Conservation (phyloP, 345 rosid species). For the Hibiscus trionum region DNA sequence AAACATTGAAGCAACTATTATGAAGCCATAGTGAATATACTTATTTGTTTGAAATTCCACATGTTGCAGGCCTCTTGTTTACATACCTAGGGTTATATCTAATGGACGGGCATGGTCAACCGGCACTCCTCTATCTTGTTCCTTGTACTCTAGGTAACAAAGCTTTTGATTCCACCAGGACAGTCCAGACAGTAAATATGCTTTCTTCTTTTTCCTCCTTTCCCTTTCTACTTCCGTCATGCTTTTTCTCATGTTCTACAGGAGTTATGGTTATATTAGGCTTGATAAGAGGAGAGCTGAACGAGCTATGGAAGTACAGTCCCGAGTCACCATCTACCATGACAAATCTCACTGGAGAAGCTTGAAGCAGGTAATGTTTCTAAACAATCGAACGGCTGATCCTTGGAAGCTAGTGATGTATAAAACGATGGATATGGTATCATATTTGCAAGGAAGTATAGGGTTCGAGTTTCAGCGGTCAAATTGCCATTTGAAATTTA, state of each 20-base stretch:
- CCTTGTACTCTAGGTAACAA: slow-evolving; percentile 93
- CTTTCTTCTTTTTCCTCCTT: not conserved
- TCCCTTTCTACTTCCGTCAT: not conserved
- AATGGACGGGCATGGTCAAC: slow-evolving; percentile 93
- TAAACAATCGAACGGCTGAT: not conserved
- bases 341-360: slow-evolving; percentile 12
- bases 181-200: not conserved
- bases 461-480: not conserved
- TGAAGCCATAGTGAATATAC: not conserved
- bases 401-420: not conserved
- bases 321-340: slow-evolving; percentile 16
- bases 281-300: slow-evolving; percentile 59
- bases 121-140: slow-evolving; percentile 91
- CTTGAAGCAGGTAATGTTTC: slow-evolving; percentile 24
- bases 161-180: not conserved
- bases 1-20: not conserved
- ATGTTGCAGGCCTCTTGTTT: slow-evolving; percentile 56
- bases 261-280: slow-evolving; percentile 59
- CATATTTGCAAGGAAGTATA: not conserved
- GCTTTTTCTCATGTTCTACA: slow-evolving; percentile 7
- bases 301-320: slow-evolving; percentile 52
- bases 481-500: not conserved
- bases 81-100: slow-evolving; percentile 82
- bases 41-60: not conserved
- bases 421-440: not conserved